Percentiles rank a stretch among this genome's conserved stretches.
Conservation (phyloP, 1,139 yeast species). For the Wickerhamomyces sp. region DNA sequence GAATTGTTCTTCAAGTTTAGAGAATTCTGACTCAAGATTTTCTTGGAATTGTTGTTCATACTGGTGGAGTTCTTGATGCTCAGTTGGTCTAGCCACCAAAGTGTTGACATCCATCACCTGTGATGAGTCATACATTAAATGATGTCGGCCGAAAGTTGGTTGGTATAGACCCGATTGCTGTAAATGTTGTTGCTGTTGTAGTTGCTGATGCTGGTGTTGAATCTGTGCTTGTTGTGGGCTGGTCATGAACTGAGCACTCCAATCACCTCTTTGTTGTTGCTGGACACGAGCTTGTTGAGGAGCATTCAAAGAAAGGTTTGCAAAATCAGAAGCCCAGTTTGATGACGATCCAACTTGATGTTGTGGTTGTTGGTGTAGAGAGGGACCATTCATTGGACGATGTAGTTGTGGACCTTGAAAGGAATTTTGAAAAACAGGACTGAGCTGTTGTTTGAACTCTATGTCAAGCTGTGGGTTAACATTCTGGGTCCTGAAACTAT, state of each 20-base stretch:
- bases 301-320: slow-evolving; percentile 3
- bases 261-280: slow-evolving; percentile 4
- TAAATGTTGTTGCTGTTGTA: slow-evolving; percentile 3
- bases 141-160: slow-evolving; percentile 2
- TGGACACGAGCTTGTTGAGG: slow-evolving; percentile 2
- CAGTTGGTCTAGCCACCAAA: slow-evolving; percentile 7
- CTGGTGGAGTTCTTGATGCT: slow-evolving; percentile 20
- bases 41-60: slow-evolving; percentile 5
- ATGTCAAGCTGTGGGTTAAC: slow-evolving; percentile 15
- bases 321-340: slow-evolving; percentile 18
- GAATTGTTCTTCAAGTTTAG: slow-evolving; percentile 2
- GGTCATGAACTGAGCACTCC: slow-evolving; percentile 19
- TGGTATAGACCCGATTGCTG: not conserved
- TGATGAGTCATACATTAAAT: slow-evolving; percentile 3
- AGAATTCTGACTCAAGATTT: slow-evolving; percentile 6
- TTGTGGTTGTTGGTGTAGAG: too few relatives aligned
- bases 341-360: slow-evolving; percentile 4
- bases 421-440: slow-evolving; percentile 9
- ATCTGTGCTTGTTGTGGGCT: slow-evolving; percentile 2
- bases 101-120: not conserved
- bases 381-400: not conserved
- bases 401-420: slow-evolving; percentile 6
- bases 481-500: slow-evolving; percentile 14
- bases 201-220: not conserved
- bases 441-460: slow-evolving; percentile 19